Evolutionary conservation across 2,329 filamentous ascomycete genomes (phyloP).

Genomic region (Alternaria ethzedia): DNA sequence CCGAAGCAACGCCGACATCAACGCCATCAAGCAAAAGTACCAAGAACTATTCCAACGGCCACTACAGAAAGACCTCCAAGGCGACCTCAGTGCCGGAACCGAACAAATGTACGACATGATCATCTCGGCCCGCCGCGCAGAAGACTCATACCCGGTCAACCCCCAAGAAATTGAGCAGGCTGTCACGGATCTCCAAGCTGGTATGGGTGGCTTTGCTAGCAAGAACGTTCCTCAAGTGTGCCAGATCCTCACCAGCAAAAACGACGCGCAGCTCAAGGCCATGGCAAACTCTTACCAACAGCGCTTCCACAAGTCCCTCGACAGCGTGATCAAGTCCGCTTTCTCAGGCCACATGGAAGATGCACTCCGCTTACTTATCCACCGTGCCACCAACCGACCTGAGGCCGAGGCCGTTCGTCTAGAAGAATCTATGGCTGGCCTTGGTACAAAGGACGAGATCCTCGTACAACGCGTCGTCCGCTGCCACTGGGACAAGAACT

Average conservation of each 20-base stretch:
- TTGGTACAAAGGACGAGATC: slow-evolving; percentile 84
- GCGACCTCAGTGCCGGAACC: slow-evolving; percentile 85
- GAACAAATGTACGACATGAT: slow-evolving; percentile 85
- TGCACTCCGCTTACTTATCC: slow-evolving; percentile 80
- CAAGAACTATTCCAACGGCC: slow-evolving; percentile 68
- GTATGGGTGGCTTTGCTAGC: slow-evolving; percentile 67
- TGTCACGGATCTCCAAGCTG: slow-evolving; percentile 76
- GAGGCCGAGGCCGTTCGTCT: slow-evolving; percentile 82
- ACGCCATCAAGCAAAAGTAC: slow-evolving; percentile 83
- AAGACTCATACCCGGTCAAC: slow-evolving; percentile 77
- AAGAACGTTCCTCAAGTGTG: slow-evolving; percentile 80
- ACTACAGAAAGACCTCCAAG: slow-evolving; percentile 75
- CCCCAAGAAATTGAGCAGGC: slow-evolving; percentile 77
- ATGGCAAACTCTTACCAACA: slow-evolving; percentile 77
- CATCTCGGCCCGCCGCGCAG: slow-evolving; percentile 73
- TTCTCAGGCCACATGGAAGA: slow-evolving; percentile 94
- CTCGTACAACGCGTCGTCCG: slow-evolving; percentile 80
- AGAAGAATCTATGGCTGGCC: slow-evolving; percentile 85
- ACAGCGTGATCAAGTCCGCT: slow-evolving; percentile 76
- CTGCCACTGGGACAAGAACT: slow-evolving; percentile 79
- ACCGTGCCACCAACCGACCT: slow-evolving; percentile 77
- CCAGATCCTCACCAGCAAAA: slow-evolving; percentile 76
- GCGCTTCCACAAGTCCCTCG: slow-evolving; percentile 73
- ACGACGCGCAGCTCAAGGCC: slow-evolving; percentile 82
- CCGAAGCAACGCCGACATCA: slow-evolving; percentile 84